Conservation (phyloP, 257 asterid genomes). For the Solanum piurae region DNA sequence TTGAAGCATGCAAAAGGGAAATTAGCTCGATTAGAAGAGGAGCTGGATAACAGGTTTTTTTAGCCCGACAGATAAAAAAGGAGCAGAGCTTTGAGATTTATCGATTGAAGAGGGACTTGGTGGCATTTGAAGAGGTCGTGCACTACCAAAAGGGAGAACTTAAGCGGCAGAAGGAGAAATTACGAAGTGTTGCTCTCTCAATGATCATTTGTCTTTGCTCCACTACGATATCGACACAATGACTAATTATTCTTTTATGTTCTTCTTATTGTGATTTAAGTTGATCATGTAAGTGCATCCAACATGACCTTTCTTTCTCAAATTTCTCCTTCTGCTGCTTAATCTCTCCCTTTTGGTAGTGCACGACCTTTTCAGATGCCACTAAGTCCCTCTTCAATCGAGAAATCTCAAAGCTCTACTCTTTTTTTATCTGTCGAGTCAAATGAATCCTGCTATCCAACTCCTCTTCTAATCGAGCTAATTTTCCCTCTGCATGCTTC, state of each 20-base stretch:
- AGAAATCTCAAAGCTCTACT: background rate
- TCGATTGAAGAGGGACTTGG: background rate
- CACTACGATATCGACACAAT: background rate
- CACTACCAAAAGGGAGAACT: background rate
- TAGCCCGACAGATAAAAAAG: no score
- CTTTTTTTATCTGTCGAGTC: background rate
- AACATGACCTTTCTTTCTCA: background rate
- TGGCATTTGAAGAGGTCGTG: background rate
- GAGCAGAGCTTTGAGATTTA: background rate
- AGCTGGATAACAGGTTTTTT: background rate
- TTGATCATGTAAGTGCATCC: background rate
- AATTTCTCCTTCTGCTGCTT: background rate
- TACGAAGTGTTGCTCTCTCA: no score
- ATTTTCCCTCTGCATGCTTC: background rate
- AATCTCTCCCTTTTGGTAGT: background rate
- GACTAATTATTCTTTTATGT: background rate
- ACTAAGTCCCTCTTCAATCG: background rate
- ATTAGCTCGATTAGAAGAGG: background rate
- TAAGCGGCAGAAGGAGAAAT: no score
- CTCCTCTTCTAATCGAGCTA: background rate
- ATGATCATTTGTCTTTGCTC: no score
- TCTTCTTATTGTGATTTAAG: background rate
- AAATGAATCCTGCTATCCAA: background rate
- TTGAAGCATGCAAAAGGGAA: background rate
- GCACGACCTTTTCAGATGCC: background rate